Percentiles rank a stretch among this genome's conserved stretches.
These are phyloP conservation scores for Galerina sulciceps DNA, from an alignment of 768 basidiomycete species.

Conservation along the genomic window DNA sequence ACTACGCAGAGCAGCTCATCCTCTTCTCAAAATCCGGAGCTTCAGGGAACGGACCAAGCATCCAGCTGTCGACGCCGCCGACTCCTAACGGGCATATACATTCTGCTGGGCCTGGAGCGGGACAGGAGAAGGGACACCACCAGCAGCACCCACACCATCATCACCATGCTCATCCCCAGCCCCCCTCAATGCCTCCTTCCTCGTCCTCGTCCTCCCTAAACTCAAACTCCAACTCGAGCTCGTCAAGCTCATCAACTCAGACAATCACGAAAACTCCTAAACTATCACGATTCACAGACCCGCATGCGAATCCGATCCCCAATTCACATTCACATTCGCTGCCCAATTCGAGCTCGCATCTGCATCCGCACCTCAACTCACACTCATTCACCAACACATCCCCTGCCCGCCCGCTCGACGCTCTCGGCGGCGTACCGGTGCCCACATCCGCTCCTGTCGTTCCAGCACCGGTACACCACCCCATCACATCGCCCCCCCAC, in stretches of 20 bases:
- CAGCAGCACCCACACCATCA: conserved; percentile 4
- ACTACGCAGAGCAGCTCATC: conserved; percentile 90
- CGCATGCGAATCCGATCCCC: neutral
- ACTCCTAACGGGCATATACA: conserved; percentile 15
- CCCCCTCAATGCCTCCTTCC: neutral
- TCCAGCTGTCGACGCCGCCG: conserved; percentile 8
- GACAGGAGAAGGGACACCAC: neutral
- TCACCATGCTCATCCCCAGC: conserved; percentile 2
- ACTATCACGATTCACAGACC: neutral
- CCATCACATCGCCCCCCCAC: neutral
- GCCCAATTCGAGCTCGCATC: conserved; percentile 4
- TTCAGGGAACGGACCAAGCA: neutral
- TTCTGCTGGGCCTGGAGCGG: neutral
- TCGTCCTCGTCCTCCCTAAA: neutral
- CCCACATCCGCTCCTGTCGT: neutral
- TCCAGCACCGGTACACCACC: neutral
- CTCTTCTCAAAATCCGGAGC: conserved; percentile 55
- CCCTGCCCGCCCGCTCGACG: conserved; percentile 19
- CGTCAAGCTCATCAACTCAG: conserved; percentile 12
- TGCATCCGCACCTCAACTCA: neutral
- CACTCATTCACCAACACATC: neutral
- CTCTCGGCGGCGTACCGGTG: conserved; percentile 10
- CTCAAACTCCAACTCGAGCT: conserved; percentile 3
- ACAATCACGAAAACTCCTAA: neutral
- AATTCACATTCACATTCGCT: neutral